Percentiles rank a stretch among this genome's conserved stretches.
Evolutionary conservation across 2,329 filamentous ascomycete genomes (phyloP).

Genomic region (Xylaria sp.): DNA sequence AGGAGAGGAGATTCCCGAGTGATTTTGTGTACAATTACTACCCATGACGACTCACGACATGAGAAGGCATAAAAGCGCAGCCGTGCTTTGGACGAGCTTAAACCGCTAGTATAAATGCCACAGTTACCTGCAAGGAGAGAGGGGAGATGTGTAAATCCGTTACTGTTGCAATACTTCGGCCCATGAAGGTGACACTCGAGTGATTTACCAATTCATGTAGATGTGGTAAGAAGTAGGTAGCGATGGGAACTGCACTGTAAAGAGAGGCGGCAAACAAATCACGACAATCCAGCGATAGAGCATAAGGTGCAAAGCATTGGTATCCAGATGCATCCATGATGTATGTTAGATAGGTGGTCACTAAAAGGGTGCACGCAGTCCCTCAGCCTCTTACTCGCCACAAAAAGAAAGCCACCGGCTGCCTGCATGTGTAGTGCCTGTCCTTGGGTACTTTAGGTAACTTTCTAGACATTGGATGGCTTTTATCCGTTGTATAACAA

Average conservation of each 20-base stretch:
- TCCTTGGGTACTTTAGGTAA: neutral
- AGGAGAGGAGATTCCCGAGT: constrained; percentile 4
- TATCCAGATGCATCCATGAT: no score
- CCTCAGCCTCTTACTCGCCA: no score
- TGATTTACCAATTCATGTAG: neutral
- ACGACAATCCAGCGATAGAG: no score
- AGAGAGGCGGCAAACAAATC: no score
- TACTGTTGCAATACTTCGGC: constrained; percentile 7
- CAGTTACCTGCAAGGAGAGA: neutral
- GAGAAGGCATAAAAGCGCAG: constrained; percentile 20
- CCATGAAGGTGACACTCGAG: neutral
- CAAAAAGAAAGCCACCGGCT: constrained; percentile 1
- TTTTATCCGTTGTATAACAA: neutral
- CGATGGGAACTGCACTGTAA: no score
- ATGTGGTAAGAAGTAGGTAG: neutral
- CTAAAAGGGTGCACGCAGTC: no score
- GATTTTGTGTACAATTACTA: constrained; percentile 13
- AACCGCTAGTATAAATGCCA: constrained; percentile 5
- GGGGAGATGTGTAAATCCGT: constrained; percentile 9
- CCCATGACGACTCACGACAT: constrained; percentile 22
- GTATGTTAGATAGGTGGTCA: no score
- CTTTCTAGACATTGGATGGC: neutral
- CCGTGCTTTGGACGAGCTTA: constrained; percentile 4
- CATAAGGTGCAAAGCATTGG: no score
- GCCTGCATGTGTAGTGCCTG: neutral